A percentile compares a stretch with the other conserved stretches of the same genome.
phyloP scores from a whole-genome alignment of 768 basidiomycete genomes.

The Hypholoma fasciculare region DNA sequence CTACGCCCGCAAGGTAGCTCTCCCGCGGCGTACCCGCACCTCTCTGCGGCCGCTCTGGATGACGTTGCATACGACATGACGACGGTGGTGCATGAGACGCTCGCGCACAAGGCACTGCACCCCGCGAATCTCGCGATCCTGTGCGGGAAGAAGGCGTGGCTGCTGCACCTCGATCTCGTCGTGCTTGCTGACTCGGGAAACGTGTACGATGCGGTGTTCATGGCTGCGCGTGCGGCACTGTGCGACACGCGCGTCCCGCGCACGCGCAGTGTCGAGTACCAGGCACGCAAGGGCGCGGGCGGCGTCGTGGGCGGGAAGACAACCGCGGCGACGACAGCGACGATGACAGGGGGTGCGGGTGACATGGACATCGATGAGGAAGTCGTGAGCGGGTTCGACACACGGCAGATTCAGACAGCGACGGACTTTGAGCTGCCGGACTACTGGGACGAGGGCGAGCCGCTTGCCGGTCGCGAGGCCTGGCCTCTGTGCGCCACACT shows the following conservation, averaged over 20 bases:
- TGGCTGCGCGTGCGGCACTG: constrained; percentile 76
- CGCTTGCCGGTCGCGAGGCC: constrained; percentile 54
- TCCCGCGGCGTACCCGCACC: constrained; percentile 75
- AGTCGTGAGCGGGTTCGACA: constrained; percentile 57
- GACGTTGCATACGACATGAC: constrained; percentile 78
- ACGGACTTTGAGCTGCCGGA: constrained; percentile 87
- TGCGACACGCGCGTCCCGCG: constrained; percentile 81
- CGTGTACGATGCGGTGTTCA: constrained; percentile 73
- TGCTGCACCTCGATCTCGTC: constrained; percentile 72
- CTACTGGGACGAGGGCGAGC: constrained; percentile 84
- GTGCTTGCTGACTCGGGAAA: constrained; percentile 78
- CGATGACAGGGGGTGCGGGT: constrained; percentile 25
- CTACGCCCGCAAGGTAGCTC: constrained; percentile 54
- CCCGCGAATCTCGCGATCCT: constrained; percentile 66
- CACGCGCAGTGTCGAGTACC: constrained; percentile 72
- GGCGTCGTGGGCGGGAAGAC: constrained; percentile 6
- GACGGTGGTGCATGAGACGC: constrained; percentile 57
- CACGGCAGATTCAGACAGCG: constrained; percentile 47
- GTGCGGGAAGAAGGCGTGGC: constrained; percentile 67
- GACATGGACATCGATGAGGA: constrained; percentile 61
- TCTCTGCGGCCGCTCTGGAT: constrained; percentile 63
- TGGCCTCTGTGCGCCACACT: constrained; percentile 83
- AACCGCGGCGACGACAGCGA: constrained; percentile 13
- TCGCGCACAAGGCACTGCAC: constrained; percentile 66
- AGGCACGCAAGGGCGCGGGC: constrained; percentile 34